Evolutionary conservation across 2,329 filamentous ascomycete genomes (phyloP), one percentile per base, ranked within the genome.

Genomic region (Rhynchosporium graminicola): DNA sequence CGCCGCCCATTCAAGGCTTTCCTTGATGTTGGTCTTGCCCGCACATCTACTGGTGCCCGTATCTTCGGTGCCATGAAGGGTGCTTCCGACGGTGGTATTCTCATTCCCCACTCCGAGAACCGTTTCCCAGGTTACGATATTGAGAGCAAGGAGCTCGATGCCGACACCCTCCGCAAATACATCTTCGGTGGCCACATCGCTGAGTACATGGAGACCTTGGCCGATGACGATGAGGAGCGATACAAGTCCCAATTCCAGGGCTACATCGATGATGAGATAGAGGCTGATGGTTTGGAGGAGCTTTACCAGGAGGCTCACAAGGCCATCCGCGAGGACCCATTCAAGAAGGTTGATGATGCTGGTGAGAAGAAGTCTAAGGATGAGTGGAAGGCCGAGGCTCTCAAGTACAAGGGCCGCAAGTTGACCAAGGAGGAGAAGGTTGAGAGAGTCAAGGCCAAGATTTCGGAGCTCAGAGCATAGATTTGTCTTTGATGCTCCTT

Each of bases 31-130:
- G 95, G 95, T 87, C 91, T 99, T 76, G 86, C 88, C 82, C 92
- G 95, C 76, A 99, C 95, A 77, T 97, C 93, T 71, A 99, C 95
- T 73, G 95, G 95, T 88, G 93, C 94, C 80, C 93, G 95, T 84
- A 87, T 99, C 83, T 99, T 99, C 79, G 95, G 91, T 82, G 95
- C 94, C 82, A 92, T 99, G 91, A 99, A 99, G 90, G 95, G 95
- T 85, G 94, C 93, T 76, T 98, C 93, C 52, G 95, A 99, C 81
- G 95, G 95, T 81, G 95, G 95, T 80, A 91, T 99, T 81, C 87
- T 93, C 80, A 83, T 99, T 74, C 95, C 95, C 75, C 95, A 99
- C 91, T 97, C 92, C 74, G 93, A 98, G 87, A 97, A 95, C 87
- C 94, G 95, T 76, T 99, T 99, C 92, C 95, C 95, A 75, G 95